phyloP scores from a whole-genome alignment of 2,329 filamentous ascomycete genomes.

The Albifimbria verrucaria region DNA sequence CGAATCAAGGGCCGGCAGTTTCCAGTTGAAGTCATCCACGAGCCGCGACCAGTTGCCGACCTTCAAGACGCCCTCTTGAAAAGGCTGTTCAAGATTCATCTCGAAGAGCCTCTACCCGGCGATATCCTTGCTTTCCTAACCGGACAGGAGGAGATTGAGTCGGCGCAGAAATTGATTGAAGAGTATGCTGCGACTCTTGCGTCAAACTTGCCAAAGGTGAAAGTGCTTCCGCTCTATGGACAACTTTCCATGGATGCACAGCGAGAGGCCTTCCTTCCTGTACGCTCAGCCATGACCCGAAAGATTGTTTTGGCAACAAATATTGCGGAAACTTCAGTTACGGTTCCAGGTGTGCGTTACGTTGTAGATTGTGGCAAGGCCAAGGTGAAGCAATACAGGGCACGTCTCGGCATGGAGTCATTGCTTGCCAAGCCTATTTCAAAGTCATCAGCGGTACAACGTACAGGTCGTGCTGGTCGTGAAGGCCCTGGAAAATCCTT shows the following conservation, averaged over 20 bases:
- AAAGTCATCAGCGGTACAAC: constrained; percentile 87
- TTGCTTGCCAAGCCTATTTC: constrained; percentile 88
- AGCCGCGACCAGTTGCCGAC: constrained; percentile 71
- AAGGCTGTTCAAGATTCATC: constrained; percentile 81
- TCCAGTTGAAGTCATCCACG: constrained; percentile 75
- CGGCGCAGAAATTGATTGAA: constrained; percentile 74
- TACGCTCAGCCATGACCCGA: constrained; percentile 67
- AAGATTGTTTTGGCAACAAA: constrained; percentile 94
- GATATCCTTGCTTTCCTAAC: constrained; percentile 91
- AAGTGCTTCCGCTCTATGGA: constrained; percentile 80
- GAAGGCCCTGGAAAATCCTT: constrained; percentile 90
- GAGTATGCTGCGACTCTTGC: constrained; percentile 73
- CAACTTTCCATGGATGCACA: constrained; percentile 85
- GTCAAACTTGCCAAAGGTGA: constrained; percentile 68
- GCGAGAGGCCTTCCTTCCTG: constrained; percentile 77
- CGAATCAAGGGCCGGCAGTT: constrained; percentile 85
- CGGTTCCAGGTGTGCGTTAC: constrained; percentile 85
- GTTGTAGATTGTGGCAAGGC: constrained; percentile 93
- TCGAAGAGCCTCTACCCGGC: constrained; percentile 84
- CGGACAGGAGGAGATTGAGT: constrained; percentile 89
- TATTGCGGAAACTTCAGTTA: constrained; percentile 98
- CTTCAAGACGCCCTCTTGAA: constrained; percentile 80
- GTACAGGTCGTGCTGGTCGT: constrained; percentile 87
- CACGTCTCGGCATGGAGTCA: constrained; percentile 82
- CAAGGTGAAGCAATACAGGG: constrained; percentile 89